A percentile compares a stretch with the other conserved stretches of the same genome.
Conservation (phyloP, 2,329 filamentous ascomycete genomes). For the Penicillium expansum region DNA sequence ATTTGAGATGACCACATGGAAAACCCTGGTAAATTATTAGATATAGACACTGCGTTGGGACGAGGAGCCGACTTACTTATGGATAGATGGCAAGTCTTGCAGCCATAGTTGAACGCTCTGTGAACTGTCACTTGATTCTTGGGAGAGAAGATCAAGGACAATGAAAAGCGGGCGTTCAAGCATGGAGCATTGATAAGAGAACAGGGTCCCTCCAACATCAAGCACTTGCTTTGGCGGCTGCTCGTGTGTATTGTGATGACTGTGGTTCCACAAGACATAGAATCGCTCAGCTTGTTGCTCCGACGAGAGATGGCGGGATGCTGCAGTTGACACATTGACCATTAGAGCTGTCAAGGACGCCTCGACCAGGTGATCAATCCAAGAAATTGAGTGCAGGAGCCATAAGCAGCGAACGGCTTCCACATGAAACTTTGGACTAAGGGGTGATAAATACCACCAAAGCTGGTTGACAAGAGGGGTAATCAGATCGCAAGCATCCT, state of each 20-base stretch:
- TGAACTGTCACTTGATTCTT: constrained; percentile 70
- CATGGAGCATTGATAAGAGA: constrained; percentile 54
- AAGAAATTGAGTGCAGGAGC: constrained; percentile 74
- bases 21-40: constrained; percentile 30
- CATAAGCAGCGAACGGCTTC: constrained; percentile 85
- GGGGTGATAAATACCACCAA: constrained; percentile 79
- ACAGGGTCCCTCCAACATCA: constrained; percentile 29
- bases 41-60: constrained; percentile 5
- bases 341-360: constrained; percentile 71
- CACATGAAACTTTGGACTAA: constrained; percentile 87
- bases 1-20: constrained; percentile 37
- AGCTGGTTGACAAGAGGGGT: constrained; percentile 66
- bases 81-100: constrained; percentile 54
- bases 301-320: constrained; percentile 30
- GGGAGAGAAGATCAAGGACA: constrained; percentile 72
- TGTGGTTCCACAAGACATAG: constrained; percentile 45
- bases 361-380: constrained; percentile 71
- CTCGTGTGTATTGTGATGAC: constrained; percentile 40
- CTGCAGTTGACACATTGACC: constrained; percentile 45
- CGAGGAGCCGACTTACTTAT: constrained; percentile 41
- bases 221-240: constrained; percentile 34
- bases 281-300: constrained; percentile 40
- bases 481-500: constrained; percentile 60
- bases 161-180: constrained; percentile 78
- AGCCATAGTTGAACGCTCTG: constrained; percentile 81